phyloP scores from a whole-genome alignment of 345 rosid genomes.

The Streptanthus diversifolius region DNA sequence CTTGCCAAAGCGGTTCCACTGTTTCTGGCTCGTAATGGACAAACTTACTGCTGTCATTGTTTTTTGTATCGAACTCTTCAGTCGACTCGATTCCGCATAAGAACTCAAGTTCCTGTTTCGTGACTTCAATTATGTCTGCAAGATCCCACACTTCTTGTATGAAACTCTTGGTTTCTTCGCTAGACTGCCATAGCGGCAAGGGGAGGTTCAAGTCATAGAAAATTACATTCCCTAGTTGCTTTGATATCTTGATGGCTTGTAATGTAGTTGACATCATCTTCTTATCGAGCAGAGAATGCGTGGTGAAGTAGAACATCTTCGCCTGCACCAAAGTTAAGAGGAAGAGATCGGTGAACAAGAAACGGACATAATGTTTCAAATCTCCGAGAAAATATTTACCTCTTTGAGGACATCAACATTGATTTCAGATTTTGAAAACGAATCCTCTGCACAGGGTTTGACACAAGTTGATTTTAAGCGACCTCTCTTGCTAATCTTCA shows the following conservation, averaged over 20 bases:
- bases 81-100: conserved; percentile 60
- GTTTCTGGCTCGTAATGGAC: conserved; percentile 59
- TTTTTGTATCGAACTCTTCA: conserved; percentile 69
- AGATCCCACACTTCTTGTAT: conserved; percentile 70
- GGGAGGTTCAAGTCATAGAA: conserved; percentile 88
- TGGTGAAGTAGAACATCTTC: conserved; percentile 79
- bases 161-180: conserved; percentile 63
- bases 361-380: neutral
- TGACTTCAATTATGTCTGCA: conserved; percentile 70
- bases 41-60: conserved; percentile 63
- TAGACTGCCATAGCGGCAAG: conserved; percentile 75
- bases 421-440: conserved; percentile 71
- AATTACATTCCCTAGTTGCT: conserved; percentile 63
- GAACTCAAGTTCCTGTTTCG: conserved; percentile 92
- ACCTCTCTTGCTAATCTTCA: conserved; percentile 82
- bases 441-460: conserved; percentile 85
- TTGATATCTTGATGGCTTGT: conserved; percentile 65
- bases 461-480: conserved; percentile 57
- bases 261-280: conserved; percentile 67
- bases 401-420: conserved; percentile 81
- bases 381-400: conserved; percentile 41
- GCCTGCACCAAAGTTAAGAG: conserved; percentile 49
- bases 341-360: conserved; percentile 24
- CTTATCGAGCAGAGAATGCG: conserved; percentile 73
- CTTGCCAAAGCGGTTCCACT: conserved; percentile 77